Evolutionary conservation across 1,284 basidiomycete species (phyloP), one percentile per base, ranked within the genome.

Genomic region (Sporisorium graminicola): DNA sequence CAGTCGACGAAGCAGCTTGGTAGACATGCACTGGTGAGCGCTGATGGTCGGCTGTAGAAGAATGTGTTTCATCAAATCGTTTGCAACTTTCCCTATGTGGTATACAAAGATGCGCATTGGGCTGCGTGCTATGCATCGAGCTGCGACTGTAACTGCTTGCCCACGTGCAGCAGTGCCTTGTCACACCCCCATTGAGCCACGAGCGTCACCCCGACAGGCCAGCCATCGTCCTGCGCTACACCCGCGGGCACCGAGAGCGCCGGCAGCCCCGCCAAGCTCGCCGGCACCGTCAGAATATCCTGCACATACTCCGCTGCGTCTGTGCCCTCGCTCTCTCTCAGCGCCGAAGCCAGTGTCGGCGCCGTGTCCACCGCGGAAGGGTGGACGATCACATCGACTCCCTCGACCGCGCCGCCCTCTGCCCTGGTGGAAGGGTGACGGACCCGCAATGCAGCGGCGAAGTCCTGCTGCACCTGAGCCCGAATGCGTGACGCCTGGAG

Each of bases 171-270:
- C 0, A 95, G 88, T 63, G 91, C 65, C 54, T 89, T 87, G 73
- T 97, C 94, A 73, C 87, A 89, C 0, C 96, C 96, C 95, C 95
- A 98, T 80, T 95, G 94, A 2, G 93, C 92, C 0, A 93, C 91
- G 16, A 98, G 80, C 70, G 92, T 94, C 31, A 94, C 88, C 0
- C 95, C 95, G 0, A 96, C 88, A 0, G 95, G 95, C 93, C 93
- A 95, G 7, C 76, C 71, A 29, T 67, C 78, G 29, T 77, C 77
- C 16, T 74, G 53, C 0, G 68, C 73, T 1, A 22, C 64, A 9
- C 87, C 87, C 2, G 89, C 88, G 0, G 95, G 94, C 0, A 98
- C 89, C 54, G 89, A 92, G 52, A 98, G 81, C 0, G 92, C 92
- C 0, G 95, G 95, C 27, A 98, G 79, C 0, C 95, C 95, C 0